A percentile compares a stretch with the other conserved stretches of the same genome.
Evolutionary conservation across 2,329 filamentous ascomycete genomes (phyloP).

Genomic region (Calonectria naviculata): DNA sequence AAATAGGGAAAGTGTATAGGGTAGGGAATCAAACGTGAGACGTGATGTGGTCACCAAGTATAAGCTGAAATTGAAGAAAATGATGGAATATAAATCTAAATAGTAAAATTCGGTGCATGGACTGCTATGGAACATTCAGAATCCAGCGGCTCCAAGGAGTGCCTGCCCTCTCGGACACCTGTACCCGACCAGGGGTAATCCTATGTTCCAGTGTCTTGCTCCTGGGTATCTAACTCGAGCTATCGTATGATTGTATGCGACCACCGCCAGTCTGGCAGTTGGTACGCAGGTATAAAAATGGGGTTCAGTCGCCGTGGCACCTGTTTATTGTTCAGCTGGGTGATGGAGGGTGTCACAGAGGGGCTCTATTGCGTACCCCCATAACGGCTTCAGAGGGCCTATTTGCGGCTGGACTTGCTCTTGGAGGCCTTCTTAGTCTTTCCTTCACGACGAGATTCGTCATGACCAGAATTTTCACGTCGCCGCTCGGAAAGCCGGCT

Average conservation of each 20-base stretch:
- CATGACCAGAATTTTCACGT: background rate
- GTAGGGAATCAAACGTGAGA: background rate
- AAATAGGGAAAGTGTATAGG: background rate
- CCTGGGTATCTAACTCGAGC: background rate
- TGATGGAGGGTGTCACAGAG: background rate
- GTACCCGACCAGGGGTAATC: background rate
- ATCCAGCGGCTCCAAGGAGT: background rate
- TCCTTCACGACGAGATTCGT: background rate
- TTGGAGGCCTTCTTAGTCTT: background rate
- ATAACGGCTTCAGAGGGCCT: background rate
- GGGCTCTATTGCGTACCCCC: background rate
- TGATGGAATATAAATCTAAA: background rate
- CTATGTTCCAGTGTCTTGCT: background rate
- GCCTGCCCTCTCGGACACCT: background rate
- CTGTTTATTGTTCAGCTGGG: constrained; percentile 1
- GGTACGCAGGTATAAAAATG: background rate
- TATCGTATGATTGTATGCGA: background rate
- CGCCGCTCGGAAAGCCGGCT: background rate
- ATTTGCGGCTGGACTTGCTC: constrained; percentile 8
- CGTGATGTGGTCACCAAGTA: background rate
- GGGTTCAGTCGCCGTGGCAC: background rate
- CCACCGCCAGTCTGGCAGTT: background rate
- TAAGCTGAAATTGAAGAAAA: background rate
- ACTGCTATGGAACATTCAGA: background rate
- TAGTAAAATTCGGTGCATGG: background rate